Evolutionary conservation across 768 basidiomycete genomes (phyloP), one percentile per base, ranked within the genome.

Genomic region (Rossbeevera mucosa): DNA sequence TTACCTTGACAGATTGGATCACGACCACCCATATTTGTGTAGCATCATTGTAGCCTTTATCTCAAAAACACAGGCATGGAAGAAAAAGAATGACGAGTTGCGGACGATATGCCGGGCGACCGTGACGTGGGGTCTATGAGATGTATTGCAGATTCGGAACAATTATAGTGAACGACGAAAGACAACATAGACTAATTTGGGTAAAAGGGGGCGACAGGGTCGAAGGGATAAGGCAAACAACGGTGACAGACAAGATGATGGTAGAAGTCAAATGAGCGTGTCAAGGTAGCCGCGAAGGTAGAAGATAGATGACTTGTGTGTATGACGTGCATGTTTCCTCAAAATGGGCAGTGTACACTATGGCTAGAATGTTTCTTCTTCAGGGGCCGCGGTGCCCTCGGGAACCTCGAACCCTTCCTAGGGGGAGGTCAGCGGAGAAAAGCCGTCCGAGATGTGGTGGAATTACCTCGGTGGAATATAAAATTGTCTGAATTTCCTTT

Each of bases 401-500:
- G 93, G 92, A 12, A 94, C 91, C 64, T 94, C 94, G 61, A 94
- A 94, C 48, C 93, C 94, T 12, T 94, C 93, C 93, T 95, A 70
- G 4, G 43, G 53, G 44, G 42, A 26, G 25, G 54, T 61, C 13
- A 26, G 60, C 33, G 46, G 47, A 43, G 51, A 29, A 25, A 44
- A 42, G 33, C 14, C 31, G 42, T 24, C 43, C 1, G 18, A 21
- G 28, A 11, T 25, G 18, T 21, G 42, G 45, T 70, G 80, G 11
- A n/a, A 51, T 18, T 57, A 93, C 95, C 83, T 96, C 94, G 12
- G 94, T 96, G 21, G 88, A 87, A 69, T 98, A 98, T 16, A 98
- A 73, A 58, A 98, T 96, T 69, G 85, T 84, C 69, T 96, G 93
- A 54, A 98, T 91, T 56, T 89, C 82, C 52, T 75, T 74, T 50